Base-by-base conservation (phyloP, 208 protist species). In the Trypanosoma congolense region DNA sequence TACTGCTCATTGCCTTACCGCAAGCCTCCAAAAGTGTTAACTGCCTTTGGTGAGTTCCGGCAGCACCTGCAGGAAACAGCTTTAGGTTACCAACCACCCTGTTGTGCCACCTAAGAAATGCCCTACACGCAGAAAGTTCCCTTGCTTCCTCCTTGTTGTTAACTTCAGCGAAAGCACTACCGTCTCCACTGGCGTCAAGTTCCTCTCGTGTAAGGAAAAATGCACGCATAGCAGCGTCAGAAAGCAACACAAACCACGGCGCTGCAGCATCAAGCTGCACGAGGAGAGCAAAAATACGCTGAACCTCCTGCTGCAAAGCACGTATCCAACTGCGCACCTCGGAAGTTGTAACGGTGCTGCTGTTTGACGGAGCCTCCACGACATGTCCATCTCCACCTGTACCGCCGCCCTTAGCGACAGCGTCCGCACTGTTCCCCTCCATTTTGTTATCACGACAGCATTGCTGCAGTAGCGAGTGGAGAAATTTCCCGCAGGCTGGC, bases 241-340 rank as follows among this genome's bases (percentile, higher is more conserved):
- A 41, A 43, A 67, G 38, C 10, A 59, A 22, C 18, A 67, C 14
- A 16, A 45, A 50, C 61, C 61, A 67, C 22, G 61, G 53, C 12
- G 61, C 46, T 6, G 53, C 51, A 18, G 54, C 61, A 30, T 50
- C 46, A 46, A 55, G 58, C 16, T 56, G 25, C 14, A 29, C 52
- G 21, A 67, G 51, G 1, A 61, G 36, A 9, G 21, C 8, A 51
- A 54, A 45, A n/a, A 67, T 25, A 43, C 61, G 51, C 35, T 61
- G 44, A 22, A 60, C 24, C 16, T 61, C 24, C 36, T 44, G 28
- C 46, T 50, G 22, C 36, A 67, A 9, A 31, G 10, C 21, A 21
- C 38, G 29, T 5, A 60, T 36, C 61, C 51, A 67, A 36, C 53
- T 53, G 40, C n/a, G 6, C n/a, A 38, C 61, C 30, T 57, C 61